phyloP scores from a whole-genome alignment of 495 filamentous ascomycete species.

The Xylaria acuta region DNA sequence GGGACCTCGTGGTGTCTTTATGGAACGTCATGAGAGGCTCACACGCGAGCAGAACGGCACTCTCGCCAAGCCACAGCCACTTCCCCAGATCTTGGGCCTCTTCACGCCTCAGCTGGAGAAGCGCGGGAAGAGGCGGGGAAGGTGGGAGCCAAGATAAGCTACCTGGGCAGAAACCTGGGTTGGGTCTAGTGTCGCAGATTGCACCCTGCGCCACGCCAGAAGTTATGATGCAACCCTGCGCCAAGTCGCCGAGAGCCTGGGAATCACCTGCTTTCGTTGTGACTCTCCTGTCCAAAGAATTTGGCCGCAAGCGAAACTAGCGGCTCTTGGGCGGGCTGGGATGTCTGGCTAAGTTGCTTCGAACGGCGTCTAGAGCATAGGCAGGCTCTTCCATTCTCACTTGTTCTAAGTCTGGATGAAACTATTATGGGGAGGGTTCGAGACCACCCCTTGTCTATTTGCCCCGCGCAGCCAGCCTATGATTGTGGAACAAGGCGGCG shows the following conservation, averaged over 20 bases:
- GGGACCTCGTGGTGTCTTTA: constrained; percentile 8
- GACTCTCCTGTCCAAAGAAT: not conserved
- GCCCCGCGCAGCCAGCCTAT: constrained; percentile 13
- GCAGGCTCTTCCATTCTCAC: not conserved
- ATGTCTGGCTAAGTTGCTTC: not conserved
- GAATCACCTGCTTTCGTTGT: not conserved
- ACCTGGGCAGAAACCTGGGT: not conserved
- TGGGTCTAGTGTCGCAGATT: constrained; percentile 13
- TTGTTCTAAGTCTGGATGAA: not conserved
- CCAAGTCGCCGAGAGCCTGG: constrained; percentile 28
- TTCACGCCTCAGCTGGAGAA: constrained; percentile 12
- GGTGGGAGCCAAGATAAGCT: constrained; percentile 17
- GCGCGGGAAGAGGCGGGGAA: not conserved
- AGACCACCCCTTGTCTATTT: constrained; percentile 8
- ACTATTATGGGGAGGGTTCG: not conserved
- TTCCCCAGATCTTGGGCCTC: constrained; percentile 17
- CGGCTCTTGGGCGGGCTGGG: not conserved
- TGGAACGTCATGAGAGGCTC: constrained; percentile 11
- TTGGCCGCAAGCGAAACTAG: too few species aligned
- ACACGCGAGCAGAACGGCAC: constrained; percentile 3
- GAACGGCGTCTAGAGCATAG: not conserved
- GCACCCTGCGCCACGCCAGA: not conserved
- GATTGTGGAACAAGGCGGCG: constrained; percentile 17
- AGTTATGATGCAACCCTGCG: constrained; percentile 18
- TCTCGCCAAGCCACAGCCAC: constrained; percentile 3